A percentile compares a stretch with the other conserved stretches of the same genome.
These are phyloP conservation scores for Colletotrichum karsti DNA, from an alignment of 2,329 filamentous ascomycete genomes.

Conservation along the genomic window DNA sequence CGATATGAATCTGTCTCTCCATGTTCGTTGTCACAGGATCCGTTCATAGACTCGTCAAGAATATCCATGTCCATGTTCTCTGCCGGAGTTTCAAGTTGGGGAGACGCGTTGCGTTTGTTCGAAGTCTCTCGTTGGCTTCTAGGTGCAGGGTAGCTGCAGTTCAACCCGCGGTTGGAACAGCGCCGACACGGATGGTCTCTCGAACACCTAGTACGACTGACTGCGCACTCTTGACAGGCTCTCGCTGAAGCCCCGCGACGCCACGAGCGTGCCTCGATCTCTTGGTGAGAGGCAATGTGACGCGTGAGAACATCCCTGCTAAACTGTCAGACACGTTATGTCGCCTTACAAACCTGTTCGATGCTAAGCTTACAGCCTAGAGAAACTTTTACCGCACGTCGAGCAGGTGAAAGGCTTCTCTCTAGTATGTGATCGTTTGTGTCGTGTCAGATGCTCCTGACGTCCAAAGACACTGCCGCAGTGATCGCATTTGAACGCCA, in stretches of 20 bases:
- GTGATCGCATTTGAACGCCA: slow-evolving; percentile 7
- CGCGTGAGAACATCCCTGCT: slow-evolving; percentile 16
- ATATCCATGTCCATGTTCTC: too few relatives aligned
- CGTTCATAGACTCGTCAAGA: too few relatives aligned
- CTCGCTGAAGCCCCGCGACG: not conserved
- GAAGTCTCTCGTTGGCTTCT: slow-evolving; percentile 6
- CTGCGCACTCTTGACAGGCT: slow-evolving; percentile 26
- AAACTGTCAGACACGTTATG: not conserved
- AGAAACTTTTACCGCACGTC: slow-evolving; percentile 16
- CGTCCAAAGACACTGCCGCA: slow-evolving; percentile 17
- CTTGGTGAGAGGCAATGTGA: slow-evolving; percentile 13
- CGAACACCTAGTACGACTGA: slow-evolving; percentile 22
- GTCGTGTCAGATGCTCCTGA: slow-evolving; percentile 17
- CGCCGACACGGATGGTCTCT: slow-evolving; percentile 20
- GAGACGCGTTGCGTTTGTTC: too few relatives aligned
- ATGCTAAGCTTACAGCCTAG: not conserved
- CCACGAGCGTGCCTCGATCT: not conserved
- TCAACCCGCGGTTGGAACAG: not conserved
- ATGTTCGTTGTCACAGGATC: too few relatives aligned
- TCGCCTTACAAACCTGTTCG: not conserved
- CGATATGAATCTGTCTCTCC: too few relatives aligned
- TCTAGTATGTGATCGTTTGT: slow-evolving; percentile 16
- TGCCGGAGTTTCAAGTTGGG: too few relatives aligned
- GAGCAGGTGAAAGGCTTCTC: slow-evolving; percentile 20
- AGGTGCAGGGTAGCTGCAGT: slow-evolving; percentile 26